Evolutionary conservation across 176 grass and related monocot species (phyloP), one percentile per base, ranked within the genome.

Genomic region (Eragrostis curvula): DNA sequence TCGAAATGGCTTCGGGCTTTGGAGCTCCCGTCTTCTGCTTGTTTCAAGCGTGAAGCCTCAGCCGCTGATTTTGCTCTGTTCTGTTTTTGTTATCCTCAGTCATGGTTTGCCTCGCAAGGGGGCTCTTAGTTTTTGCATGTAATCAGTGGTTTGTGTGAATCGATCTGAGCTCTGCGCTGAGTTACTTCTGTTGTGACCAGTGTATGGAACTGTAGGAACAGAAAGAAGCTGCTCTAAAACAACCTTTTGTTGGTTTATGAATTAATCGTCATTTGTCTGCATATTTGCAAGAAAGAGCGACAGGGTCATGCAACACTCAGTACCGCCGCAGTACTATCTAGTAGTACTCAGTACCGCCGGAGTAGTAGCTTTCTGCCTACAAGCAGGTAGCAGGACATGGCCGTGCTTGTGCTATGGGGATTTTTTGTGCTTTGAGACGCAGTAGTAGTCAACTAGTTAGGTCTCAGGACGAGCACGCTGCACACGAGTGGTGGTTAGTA

Each of bases 401-500:
- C 30, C 46, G 20, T 68, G 46, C 21, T 68, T 42, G 45, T 42
- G 21, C 13, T 45, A 46, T 8, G 59, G 39, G 25, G 47, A 40
- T 30, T 18, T 66, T 81, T 50, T 66, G 32, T 36, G 32, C 70
- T 56, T 25, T 29, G 0, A 9, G 66, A 18, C 24, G 45, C 36
- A 21, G 9, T 9, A 2, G 9, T 8, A 8, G 60, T 85, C 64
- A 67, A 49, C 12, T 58, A 40, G 51, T n/a, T 47, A 32, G 18
- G 21, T 57, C 1, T 69, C 9, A 44, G 50, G 50, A 57, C 14
- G 45, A 77, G 46, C 47, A 64, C 30, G 43, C 29, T 29, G 85
- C 60, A n/a, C 63, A 81, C 73, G 47, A 57, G 76, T 29, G 70
- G 65, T 62, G 74, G 65, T 32, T 73, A 73, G 68, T 48, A 42